Evolutionary conservation across 1,284 basidiomycete genomes (phyloP).

Genomic region (Ceraceosorus guamensis): DNA sequence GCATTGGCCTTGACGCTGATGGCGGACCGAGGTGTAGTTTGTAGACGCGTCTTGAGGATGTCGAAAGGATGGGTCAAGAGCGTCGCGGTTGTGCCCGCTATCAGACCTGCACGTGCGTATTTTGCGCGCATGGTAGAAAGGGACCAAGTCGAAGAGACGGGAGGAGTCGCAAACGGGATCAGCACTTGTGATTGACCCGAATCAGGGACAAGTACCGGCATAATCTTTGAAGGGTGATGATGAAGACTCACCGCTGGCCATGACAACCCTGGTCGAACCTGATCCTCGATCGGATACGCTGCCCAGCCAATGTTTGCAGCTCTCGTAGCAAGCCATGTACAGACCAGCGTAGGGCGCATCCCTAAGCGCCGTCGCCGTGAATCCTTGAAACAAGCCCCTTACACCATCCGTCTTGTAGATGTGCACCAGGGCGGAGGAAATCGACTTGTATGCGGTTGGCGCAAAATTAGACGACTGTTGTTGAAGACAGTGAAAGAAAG

Average conservation of each 20-base stretch:
- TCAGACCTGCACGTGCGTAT: constrained; percentile 3
- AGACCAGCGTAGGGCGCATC: constrained; percentile 95
- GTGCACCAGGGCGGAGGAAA: constrained; percentile 28
- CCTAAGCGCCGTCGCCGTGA: constrained; percentile 78
- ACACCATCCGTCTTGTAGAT: constrained; percentile 65
- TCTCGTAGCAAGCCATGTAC: constrained; percentile 79
- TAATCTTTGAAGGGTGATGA: constrained; percentile 24
- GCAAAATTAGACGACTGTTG: constrained; percentile 38
- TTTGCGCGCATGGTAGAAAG: not conserved
- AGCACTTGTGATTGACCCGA: not conserved
- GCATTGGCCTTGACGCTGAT: constrained; percentile 16
- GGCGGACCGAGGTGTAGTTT: constrained; percentile 25
- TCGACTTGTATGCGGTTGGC: constrained; percentile 27
- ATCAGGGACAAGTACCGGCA: too few relatives aligned
- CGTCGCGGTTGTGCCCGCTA: constrained; percentile 42
- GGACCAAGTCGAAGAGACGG: not conserved
- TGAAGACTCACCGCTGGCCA: constrained; percentile 30
- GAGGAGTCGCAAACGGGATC: not conserved
- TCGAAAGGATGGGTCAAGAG: constrained; percentile 47
- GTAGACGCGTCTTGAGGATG: constrained; percentile 46
- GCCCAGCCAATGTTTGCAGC: constrained; percentile 28
- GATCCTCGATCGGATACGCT: too few relatives aligned
- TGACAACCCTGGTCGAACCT: constrained; percentile 5
- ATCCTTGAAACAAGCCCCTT: constrained; percentile 76
- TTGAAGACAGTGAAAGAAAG: too few relatives aligned